Conservation (phyloP, 1,284 basidiomycete species). For the Trichosporon asahii region DNA sequence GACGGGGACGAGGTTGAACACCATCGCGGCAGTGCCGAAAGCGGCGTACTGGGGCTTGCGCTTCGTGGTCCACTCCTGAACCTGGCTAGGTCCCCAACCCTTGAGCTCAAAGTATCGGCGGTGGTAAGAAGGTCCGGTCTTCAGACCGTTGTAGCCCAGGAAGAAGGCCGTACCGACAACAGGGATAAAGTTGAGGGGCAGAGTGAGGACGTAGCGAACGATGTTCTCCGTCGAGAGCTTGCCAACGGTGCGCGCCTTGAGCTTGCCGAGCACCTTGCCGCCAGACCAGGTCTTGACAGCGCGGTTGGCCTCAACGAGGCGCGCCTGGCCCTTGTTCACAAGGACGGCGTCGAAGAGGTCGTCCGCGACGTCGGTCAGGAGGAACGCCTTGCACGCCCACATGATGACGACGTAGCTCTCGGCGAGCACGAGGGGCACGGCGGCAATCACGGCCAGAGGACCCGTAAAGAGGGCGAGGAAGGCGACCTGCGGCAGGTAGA, state of each 20-base stretch:
- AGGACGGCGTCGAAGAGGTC: conserved; percentile 54
- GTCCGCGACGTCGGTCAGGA: conserved; percentile 55
- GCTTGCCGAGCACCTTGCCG: conserved; percentile 46
- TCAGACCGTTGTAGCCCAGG: conserved; percentile 52
- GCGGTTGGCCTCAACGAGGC: conserved; percentile 51
- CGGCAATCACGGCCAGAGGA: conserved; percentile 56
- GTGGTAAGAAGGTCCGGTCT: conserved; percentile 62
- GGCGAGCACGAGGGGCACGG: conserved; percentile 53
- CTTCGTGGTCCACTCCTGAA: conserved; percentile 50
- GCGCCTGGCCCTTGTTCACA: conserved; percentile 48
- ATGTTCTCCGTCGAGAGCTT: conserved; percentile 46
- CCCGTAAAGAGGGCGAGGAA: conserved; percentile 63
- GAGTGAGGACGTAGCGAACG: conserved; percentile 50
- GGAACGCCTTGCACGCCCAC: conserved; percentile 56
- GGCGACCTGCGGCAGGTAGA: conserved; percentile 66
- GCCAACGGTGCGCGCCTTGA: conserved; percentile 47
- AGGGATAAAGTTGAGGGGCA: conserved; percentile 62
- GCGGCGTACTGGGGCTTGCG: conserved; percentile 59
- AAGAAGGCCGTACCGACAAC: conserved; percentile 65
- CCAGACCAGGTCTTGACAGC: conserved; percentile 34
- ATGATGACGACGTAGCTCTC: conserved; percentile 54
- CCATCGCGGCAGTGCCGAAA: conserved; percentile 62
- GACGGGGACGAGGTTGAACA: conserved; percentile 63
- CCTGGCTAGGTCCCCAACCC: conserved; percentile 50
- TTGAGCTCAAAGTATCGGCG: conserved; percentile 68